phyloP scores from a whole-genome alignment of 1,139 yeast species.

The Pichia sp. region DNA sequence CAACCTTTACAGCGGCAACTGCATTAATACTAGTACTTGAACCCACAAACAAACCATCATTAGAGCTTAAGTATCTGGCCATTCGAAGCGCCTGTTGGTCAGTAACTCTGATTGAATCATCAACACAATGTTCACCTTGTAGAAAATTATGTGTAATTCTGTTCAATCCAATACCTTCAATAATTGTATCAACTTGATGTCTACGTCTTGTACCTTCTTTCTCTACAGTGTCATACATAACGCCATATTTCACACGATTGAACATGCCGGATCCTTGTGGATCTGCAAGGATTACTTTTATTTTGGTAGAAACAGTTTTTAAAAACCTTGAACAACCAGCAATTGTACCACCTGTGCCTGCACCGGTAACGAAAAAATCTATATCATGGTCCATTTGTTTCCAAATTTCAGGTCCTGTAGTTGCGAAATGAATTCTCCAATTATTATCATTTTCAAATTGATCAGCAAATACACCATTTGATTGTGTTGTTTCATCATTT shows the following conservation, averaged over 20 bases:
- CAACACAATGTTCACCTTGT: slow-evolving; percentile 64
- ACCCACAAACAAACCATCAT: slow-evolving; percentile 90
- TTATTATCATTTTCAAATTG: slow-evolving; percentile 92
- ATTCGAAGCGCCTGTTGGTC: slow-evolving; percentile 78
- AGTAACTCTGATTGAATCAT: slow-evolving; percentile 71
- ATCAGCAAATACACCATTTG: slow-evolving; percentile 79
- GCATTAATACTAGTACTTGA: slow-evolving; percentile 90
- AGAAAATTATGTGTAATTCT: slow-evolving; percentile 77
- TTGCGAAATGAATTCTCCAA: slow-evolving; percentile 74
- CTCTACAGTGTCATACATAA: slow-evolving; percentile 86
- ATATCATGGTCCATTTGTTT: slow-evolving; percentile 56
- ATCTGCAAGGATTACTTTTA: slow-evolving; percentile 65
- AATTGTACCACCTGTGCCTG: slow-evolving; percentile 74
- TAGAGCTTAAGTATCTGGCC: slow-evolving; percentile 76
- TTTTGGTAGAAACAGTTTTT: slow-evolving; percentile 41
- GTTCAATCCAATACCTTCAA: slow-evolving; percentile 91
- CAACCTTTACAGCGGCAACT: slow-evolving; percentile 75
- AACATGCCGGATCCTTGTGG: slow-evolving; percentile 94
- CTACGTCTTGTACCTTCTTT: slow-evolving; percentile 90
- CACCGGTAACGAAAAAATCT: slow-evolving; percentile 78
- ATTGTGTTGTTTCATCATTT: slow-evolving; percentile 33
- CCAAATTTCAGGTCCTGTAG: slow-evolving; percentile 91
- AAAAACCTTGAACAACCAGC: slow-evolving; percentile 78
- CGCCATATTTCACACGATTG: slow-evolving; percentile 81
- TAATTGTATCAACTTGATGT: slow-evolving; percentile 91